A percentile compares a stretch with the other conserved stretches of the same genome.
These are phyloP conservation scores for Thalassiosira hispida DNA, from an alignment of 352 stramenopile genomes.

Conservation along the genomic window DNA sequence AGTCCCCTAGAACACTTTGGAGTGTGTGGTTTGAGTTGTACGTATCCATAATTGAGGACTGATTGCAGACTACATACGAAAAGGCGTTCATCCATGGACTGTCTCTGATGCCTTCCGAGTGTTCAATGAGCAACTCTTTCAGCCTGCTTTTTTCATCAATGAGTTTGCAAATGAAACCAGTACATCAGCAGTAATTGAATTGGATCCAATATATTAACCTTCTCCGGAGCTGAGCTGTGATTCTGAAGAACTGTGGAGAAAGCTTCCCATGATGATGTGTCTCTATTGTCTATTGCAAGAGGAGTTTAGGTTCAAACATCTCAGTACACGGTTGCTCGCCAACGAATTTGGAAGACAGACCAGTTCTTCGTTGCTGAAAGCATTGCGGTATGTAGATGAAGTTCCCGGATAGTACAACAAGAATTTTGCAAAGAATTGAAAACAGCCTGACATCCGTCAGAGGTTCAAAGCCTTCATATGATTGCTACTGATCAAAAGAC, in stretches of 20 bases:
- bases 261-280: background rate
- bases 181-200: background rate
- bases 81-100: background rate
- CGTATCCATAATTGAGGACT: background rate
- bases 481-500: background rate
- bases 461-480: background rate
- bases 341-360: no score
- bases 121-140: background rate
- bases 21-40: background rate
- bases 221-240: background rate
- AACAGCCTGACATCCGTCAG: background rate
- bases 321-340: no score
- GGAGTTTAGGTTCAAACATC: no score
- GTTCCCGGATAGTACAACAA: no score
- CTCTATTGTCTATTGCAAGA: no score
- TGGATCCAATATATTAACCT: background rate
- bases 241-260: background rate
- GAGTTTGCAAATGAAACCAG: background rate
- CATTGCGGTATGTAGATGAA: no score
- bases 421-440: background rate
- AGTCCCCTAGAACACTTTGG: background rate
- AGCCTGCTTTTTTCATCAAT: background rate
- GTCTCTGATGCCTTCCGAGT: background rate
- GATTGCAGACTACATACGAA: background rate
- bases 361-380: no score